phyloP scores from a whole-genome alignment of 164 flowering plant genomes.

The Annona cherimola region DNA sequence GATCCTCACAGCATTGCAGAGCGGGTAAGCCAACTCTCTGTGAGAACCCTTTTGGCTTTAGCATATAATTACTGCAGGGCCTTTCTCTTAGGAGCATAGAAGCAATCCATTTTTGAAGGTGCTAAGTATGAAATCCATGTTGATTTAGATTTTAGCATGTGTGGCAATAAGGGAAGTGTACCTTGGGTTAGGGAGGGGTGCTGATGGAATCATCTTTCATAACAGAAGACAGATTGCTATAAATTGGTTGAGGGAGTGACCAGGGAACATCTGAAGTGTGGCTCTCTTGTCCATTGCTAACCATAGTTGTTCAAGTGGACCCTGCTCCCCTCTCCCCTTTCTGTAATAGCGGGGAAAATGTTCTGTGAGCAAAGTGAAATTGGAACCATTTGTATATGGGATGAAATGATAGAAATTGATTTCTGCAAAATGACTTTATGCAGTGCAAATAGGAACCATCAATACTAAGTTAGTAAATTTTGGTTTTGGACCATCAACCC shows the following conservation, averaged over 20 bases:
- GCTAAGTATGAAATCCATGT: neutral
- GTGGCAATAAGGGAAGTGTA: neutral
- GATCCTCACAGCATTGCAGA: conserved; percentile 53
- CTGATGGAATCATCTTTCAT: neutral
- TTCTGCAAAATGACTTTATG: too few species aligned
- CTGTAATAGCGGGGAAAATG: too few species aligned
- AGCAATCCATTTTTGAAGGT: neutral
- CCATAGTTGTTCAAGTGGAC: too few species aligned
- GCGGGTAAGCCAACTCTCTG: conserved; percentile 22
- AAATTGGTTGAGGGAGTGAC: neutral
- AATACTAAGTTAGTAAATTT: too few species aligned
- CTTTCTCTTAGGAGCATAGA: neutral
- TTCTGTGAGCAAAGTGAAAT: too few species aligned
- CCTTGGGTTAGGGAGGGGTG: neutral
- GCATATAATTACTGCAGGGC: neutral
- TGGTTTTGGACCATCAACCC: too few species aligned
- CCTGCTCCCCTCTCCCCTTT: too few species aligned
- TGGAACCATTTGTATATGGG: too few species aligned
- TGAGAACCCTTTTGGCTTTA: neutral
- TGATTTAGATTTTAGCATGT: neutral
- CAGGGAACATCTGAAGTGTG: neutral
- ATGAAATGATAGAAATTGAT: too few species aligned
- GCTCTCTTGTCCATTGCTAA: neutral
- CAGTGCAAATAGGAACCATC: too few species aligned
- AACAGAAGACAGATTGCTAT: neutral